Evolutionary conservation across 2,329 filamentous ascomycete species (phyloP).

Genomic region (Xylaria sp.): DNA sequence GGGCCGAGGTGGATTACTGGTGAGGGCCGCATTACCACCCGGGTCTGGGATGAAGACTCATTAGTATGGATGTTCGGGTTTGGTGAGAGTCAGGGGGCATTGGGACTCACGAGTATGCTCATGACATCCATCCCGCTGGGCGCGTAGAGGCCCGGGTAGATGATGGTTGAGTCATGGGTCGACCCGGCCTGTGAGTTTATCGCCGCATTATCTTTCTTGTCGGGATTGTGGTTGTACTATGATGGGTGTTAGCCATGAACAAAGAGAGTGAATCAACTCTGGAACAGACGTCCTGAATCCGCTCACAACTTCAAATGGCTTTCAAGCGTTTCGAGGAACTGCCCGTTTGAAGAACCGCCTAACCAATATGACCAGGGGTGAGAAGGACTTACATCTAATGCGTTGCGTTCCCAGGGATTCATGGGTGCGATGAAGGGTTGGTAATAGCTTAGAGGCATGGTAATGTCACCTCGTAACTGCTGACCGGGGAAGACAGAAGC

Average conservation of each 20-base stretch:
- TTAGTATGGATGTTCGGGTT: slow-evolving; percentile 5
- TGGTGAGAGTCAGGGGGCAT: not conserved
- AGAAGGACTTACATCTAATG: slow-evolving; percentile 16
- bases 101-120: slow-evolving; percentile 45
- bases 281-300: too few species aligned
- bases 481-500: not conserved
- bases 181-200: slow-evolving; percentile 1
- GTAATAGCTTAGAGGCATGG: slow-evolving; percentile 3
- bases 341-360: too few species aligned
- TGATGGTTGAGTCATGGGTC: slow-evolving; percentile 39
- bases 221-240: slow-evolving; percentile 12
- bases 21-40: slow-evolving; percentile 64
- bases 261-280: not conserved
- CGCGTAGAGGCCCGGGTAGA: slow-evolving; percentile 53
- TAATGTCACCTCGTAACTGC: not conserved
- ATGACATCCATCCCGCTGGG: slow-evolving; percentile 52
- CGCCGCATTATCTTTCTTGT: not conserved
- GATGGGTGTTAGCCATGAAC: slow-evolving; percentile 2
- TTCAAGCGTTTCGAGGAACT: too few species aligned
- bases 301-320: too few species aligned
- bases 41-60: slow-evolving; percentile 35
- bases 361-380: not conserved
- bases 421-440: slow-evolving; percentile 2
- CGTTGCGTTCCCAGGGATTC: slow-evolving; percentile 19
- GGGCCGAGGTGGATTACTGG: slow-evolving; percentile 74